Conservation (phyloP, 1,139 yeast genomes). For the Scheffersomyces illinoinensis region DNA sequence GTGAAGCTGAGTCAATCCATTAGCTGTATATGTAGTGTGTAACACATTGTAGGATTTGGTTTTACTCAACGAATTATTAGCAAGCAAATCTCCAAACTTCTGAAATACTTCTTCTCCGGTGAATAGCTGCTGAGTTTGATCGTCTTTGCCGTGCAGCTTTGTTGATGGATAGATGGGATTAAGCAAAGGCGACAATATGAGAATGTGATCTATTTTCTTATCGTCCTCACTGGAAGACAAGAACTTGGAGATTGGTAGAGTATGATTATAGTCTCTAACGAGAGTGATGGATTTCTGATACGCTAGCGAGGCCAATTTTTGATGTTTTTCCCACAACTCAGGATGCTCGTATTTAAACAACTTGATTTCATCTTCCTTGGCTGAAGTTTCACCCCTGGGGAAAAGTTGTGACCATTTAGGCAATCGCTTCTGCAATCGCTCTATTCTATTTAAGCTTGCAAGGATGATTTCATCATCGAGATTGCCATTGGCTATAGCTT, state of each 20-base stretch:
- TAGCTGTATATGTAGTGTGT: constrained; percentile 66
- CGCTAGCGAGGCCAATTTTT: constrained; percentile 45
- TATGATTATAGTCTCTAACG: constrained; percentile 54
- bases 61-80: constrained; percentile 34
- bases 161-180: constrained; percentile 40
- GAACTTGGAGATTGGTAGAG: constrained; percentile 52
- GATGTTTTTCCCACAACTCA: constrained; percentile 45
- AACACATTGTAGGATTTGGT: constrained; percentile 46
- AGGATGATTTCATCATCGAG: constrained; percentile 48
- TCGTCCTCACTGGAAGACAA: constrained; percentile 24
- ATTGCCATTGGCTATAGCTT: constrained; percentile 55
- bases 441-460: constrained; percentile 46
- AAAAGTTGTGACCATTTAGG: constrained; percentile 53
- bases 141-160: background rate
- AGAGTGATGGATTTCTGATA: constrained; percentile 58
- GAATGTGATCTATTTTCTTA: constrained; percentile 32
- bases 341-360: constrained; percentile 31
- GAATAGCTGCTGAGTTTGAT: constrained; percentile 25
- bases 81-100: constrained; percentile 44
- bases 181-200: constrained; percentile 55
- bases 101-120: constrained; percentile 62
- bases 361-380: constrained; percentile 21
- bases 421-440: constrained; percentile 41
- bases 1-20: constrained; percentile 60
- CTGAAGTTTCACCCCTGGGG: constrained; percentile 36